Evolutionary conservation across 805 yeast species (phyloP), one percentile per base, ranked within the genome.

Genomic region (Candida berthetii): DNA sequence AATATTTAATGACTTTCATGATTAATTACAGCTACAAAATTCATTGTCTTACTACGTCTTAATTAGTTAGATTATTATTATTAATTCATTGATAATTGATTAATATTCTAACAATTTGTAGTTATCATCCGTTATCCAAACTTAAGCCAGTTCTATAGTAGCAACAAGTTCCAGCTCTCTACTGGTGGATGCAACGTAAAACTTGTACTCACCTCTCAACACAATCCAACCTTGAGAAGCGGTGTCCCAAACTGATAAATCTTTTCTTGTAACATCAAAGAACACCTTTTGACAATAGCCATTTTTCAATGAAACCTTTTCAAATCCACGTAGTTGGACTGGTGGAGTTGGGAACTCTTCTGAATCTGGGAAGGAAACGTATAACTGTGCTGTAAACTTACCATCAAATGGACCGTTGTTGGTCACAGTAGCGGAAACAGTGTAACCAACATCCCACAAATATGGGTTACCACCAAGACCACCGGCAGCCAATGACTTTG

Each of bases 381-480:
- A 78, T 41, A 78, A 54, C 54, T 78, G 82, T 13, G 71, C 69
- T 22, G 71, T 80, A 47, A 62, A 68, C 3, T 68, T 71, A 3
- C 80, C 81, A 13, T 54, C 57, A 16, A 53, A 51, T 7, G 60
- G 56, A 0, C 83, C 82, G 9, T 61, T 64, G 47, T 78, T 77
- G 36, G 63, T 61, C n/a, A 76, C 66, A 19, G 51, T 57, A 1
- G 70, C 78, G 24, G 57, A 56, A 4, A 74, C 74, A 36, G 62
- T 54, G 48, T 72, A 73, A 35, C 72, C 58, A 5, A 60, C 58
- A 37, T 73, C 76, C 79, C 80, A 78, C 29, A 78, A 58, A 0
- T 72, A 78, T 9, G 77, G 78, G 49, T 77, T 74, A 5, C 82
- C 81, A 2, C 80, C 81, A 15, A 68, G 44, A 1, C 75, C 76